These are phyloP conservation scores for Aspergillus sp. DNA, from an alignment of 2,329 filamentous ascomycete species.

Conservation along the genomic window DNA sequence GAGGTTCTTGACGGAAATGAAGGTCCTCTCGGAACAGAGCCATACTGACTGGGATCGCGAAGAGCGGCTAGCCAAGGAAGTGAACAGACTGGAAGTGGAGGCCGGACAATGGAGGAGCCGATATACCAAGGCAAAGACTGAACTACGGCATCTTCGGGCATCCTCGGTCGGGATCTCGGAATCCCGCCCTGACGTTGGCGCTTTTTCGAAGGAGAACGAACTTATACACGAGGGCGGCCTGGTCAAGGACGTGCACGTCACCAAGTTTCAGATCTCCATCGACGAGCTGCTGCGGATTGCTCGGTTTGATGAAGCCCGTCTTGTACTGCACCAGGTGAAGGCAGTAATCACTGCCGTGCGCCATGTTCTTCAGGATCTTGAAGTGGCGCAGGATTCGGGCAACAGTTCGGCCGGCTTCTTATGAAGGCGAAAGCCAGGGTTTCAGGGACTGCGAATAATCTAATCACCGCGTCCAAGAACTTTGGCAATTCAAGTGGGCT, in stretches of 20 bases:
- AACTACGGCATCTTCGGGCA: slow-evolving; percentile 69
- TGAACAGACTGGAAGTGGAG: slow-evolving; percentile 69
- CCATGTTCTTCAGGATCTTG: slow-evolving; percentile 72
- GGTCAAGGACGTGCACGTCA: slow-evolving; percentile 85
- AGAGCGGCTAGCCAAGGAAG: slow-evolving; percentile 63
- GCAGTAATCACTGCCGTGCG: slow-evolving; percentile 72
- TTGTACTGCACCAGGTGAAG: slow-evolving; percentile 79
- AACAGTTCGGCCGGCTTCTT: slow-evolving; percentile 51
- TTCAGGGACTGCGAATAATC: slow-evolving; percentile 86
- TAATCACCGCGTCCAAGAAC: slow-evolving; percentile 92
- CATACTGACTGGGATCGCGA: slow-evolving; percentile 72
- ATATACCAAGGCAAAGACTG: slow-evolving; percentile 80
- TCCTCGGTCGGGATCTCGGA: slow-evolving; percentile 64
- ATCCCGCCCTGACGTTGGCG: slow-evolving; percentile 29
- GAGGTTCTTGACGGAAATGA: slow-evolving; percentile 81
- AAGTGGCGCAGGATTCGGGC: slow-evolving; percentile 46
- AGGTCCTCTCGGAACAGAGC: slow-evolving; percentile 69
- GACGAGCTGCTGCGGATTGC: slow-evolving; percentile 79
- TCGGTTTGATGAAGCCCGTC: slow-evolving; percentile 61
- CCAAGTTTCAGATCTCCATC: slow-evolving; percentile 87
- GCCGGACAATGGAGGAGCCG: slow-evolving; percentile 83
- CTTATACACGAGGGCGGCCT: slow-evolving; percentile 65
- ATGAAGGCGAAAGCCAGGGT: slow-evolving; percentile 69
- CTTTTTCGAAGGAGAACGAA: slow-evolving; percentile 58
- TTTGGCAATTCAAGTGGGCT: slow-evolving; percentile 74